Percentiles rank a stretch among this genome's conserved stretches.
phyloP scores from a whole-genome alignment of 805 yeast species.

The Metahyphopichia silvanorum region DNA sequence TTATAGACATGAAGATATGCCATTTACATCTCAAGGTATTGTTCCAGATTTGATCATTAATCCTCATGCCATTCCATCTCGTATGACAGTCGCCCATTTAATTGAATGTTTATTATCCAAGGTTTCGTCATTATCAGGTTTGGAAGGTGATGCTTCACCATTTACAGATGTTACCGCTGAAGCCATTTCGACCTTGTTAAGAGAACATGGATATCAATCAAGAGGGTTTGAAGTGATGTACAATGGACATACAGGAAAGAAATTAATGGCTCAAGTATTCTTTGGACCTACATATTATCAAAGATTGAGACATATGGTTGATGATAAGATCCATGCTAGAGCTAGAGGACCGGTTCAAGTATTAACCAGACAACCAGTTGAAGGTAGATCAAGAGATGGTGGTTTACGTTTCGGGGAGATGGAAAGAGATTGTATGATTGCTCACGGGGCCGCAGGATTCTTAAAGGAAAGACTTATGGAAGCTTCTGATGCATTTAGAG shows the following conservation, averaged over 20 bases:
- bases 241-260: constrained; percentile 98
- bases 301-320: constrained; percentile 98
- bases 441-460: constrained; percentile 99
- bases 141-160: constrained; percentile 99
- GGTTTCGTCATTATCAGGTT: constrained; percentile 90
- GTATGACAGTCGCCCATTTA: constrained; percentile 99
- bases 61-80: constrained; percentile 99
- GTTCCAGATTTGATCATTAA: constrained; percentile 97
- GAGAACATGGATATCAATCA: constrained; percentile 96
- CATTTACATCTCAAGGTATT: constrained; percentile 90
- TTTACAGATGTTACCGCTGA: constrained; percentile 98
- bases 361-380: constrained; percentile 96
- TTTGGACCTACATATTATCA: constrained; percentile 99
- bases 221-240: constrained; percentile 99
- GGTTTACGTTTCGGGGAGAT: constrained; percentile 99
- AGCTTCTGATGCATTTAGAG: constrained; percentile 98
- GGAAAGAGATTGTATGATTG: constrained; percentile 99
- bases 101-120: constrained; percentile 96
- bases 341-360: constrained; percentile 99
- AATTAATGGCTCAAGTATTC: constrained; percentile 96
- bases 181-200: constrained; percentile 85
- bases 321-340: constrained; percentile 97
- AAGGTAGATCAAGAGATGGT: constrained; percentile 99
- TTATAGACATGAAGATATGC: constrained; percentile 98
- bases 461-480: constrained; percentile 97